Conservation (phyloP, 1,284 basidiomycete species). For the Ceratobasidium sp. region DNA sequence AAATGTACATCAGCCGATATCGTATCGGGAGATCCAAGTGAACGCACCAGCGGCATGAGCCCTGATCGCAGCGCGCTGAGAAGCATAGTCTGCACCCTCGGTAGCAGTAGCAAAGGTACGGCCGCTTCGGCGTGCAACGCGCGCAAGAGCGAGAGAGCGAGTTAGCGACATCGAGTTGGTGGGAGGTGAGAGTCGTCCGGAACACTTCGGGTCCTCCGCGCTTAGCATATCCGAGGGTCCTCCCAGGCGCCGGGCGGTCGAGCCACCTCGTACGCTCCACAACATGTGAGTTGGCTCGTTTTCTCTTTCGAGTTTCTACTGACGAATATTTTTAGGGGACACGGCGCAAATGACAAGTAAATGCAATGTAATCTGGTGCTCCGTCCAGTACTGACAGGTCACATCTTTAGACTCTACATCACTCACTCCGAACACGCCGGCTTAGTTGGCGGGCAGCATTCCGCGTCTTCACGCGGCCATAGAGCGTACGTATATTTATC, state of each 20-base stretch:
- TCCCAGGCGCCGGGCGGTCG: constrained; percentile 1
- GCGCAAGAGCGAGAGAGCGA: constrained; percentile 35
- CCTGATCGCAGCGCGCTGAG: constrained; percentile 66
- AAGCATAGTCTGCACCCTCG: constrained; percentile 42
- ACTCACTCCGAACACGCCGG: constrained; percentile 86
- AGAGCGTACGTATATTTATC: constrained; percentile 64
- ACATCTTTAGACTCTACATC: constrained; percentile 67
- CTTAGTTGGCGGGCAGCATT: constrained; percentile 74
- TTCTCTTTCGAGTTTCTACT: not conserved
- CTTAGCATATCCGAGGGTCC: not conserved
- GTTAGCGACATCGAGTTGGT: constrained; percentile 13
- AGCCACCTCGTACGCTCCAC: constrained; percentile 17
- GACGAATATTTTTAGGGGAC: constrained; percentile 61
- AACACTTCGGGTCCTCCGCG: constrained; percentile 18
- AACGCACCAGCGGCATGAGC: constrained; percentile 74
- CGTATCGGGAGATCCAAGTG: constrained; percentile 22
- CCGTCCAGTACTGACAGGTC: not conserved
- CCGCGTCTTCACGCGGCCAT: constrained; percentile 75
- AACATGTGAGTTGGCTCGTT: constrained; percentile 32
- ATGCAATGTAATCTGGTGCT: not conserved
- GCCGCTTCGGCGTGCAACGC: constrained; percentile 25
- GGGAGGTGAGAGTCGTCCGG: constrained; percentile 21
- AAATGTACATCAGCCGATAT: constrained; percentile 37
- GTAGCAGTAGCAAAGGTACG: constrained; percentile 41
- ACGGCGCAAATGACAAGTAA: constrained; percentile 83